Conservation (phyloP, 75 land plant genomes). For the Pinus taeda region DNA sequence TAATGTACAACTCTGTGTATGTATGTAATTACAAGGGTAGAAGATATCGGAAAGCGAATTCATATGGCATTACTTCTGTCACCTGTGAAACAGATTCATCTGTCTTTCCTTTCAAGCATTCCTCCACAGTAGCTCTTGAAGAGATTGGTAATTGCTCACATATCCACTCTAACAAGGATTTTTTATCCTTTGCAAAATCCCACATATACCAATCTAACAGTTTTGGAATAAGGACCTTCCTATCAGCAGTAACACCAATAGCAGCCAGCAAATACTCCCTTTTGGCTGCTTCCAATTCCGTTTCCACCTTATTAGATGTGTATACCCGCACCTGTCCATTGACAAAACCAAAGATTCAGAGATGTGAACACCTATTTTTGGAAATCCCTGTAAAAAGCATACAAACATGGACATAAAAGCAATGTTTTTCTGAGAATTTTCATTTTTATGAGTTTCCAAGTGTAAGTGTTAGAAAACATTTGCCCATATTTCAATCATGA, state of each 20-base stretch:
- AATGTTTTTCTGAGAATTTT: too few species aligned
- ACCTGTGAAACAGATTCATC: slow-evolving; percentile 25
- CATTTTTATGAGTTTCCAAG: too few species aligned
- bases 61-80: slow-evolving; percentile 71
- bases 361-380: not conserved
- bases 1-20: not conserved
- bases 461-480: too few species aligned
- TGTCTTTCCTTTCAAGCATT: slow-evolving; percentile 54
- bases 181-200: slow-evolving; percentile 90
- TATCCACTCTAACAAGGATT: slow-evolving; percentile 88
- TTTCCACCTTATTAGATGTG: slow-evolving; percentile 63
- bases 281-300: slow-evolving; percentile 73
- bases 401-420: too few species aligned
- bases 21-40: slow-evolving; percentile 19
- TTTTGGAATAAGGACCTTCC: slow-evolving; percentile 77
- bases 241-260: slow-evolving; percentile 50
- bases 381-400: not conserved
- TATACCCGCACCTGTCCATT: slow-evolving; percentile 72
- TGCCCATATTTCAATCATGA: too few species aligned
- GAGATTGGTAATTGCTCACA: slow-evolving; percentile 66
- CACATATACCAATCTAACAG: slow-evolving; percentile 87
- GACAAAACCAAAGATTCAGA: not conserved
- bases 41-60: slow-evolving; percentile 83
- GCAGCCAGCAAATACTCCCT: slow-evolving; percentile 85
- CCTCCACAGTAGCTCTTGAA: slow-evolving; percentile 47